Base-by-base conservation (phyloP, 345 rosid genomes). In the Cardiospermum halicacabum region DNA sequence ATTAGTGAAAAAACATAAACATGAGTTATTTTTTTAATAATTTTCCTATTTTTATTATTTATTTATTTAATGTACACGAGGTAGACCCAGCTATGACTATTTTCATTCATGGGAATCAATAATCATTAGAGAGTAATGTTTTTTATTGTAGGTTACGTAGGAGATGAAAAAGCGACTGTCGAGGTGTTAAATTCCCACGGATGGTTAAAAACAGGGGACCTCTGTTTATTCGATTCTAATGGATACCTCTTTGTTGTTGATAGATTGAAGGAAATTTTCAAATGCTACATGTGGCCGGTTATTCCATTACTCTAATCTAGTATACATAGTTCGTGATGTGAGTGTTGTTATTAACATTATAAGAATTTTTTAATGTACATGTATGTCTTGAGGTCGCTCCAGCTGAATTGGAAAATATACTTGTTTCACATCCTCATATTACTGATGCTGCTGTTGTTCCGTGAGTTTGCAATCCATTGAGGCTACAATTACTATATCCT, bases 281-380 rank as follows among this genome's bases (percentile, higher is more conserved):
- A 92, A 79, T 92, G 85, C 84, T 89, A 89, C 71, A 96, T 84
- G 22, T 89, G 80, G 74, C 96, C 89, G 96, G 97, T 91, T 66
- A 66, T 4, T 60, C 21, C 15, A 7, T 62, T 10, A 11, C 58
- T 26, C 12, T 37, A 37, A 37, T 37, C 42, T 8, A 37, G 12
- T 13, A 37, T n/a, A n/a, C n/a, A n/a, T n/a, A n/a, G n/a, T n/a
- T n/a, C n/a, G n/a, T n/a, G n/a, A n/a, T n/a, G n/a, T n/a, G n/a
- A n/a, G n/a, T n/a, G n/a, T n/a, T n/a, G n/a, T n/a, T n/a, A n/a
- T n/a, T n/a, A n/a, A n/a, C n/a, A n/a, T n/a, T n/a, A n/a, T n/a
- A n/a, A n/a, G n/a, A n/a, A n/a, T n/a, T n/a, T n/a, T n/a, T n/a
- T n/a, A n/a, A n/a, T n/a, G n/a, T n/a, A n/a, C n/a, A 37, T 18